Percentiles rank a stretch among this genome's conserved stretches.
phyloP scores from a whole-genome alignment of 306 rosid species.

The Crataegus laevigata region DNA sequence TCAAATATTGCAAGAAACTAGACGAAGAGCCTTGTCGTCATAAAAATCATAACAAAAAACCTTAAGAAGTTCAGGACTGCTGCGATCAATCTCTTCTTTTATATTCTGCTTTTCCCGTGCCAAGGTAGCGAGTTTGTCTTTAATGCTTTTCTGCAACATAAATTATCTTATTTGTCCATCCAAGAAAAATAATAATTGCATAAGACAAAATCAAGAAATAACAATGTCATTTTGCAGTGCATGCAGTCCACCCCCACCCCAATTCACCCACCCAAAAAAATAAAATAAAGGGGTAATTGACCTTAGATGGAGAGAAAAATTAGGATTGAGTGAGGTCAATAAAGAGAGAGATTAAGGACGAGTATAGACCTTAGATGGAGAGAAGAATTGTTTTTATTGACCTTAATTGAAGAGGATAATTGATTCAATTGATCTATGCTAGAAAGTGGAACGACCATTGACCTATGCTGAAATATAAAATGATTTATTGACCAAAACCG shows the following conservation, averaged over 20 bases:
- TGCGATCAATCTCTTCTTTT: slow-evolving; percentile 65
- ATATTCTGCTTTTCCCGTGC: slow-evolving; percentile 57
- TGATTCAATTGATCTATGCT: not conserved
- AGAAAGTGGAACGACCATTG: not conserved
- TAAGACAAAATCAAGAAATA: not conserved
- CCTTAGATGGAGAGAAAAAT: too few relatives aligned
- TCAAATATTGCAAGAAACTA: slow-evolving; percentile 4
- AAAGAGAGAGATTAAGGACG: too few relatives aligned
- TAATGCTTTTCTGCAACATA: slow-evolving; percentile 65
- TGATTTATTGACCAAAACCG: too few relatives aligned
- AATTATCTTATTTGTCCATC: slow-evolving; percentile 15
- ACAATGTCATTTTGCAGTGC: not conserved
- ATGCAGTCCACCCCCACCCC: not conserved
- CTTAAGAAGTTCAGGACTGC: slow-evolving; percentile 73
- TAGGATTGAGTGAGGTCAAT: not conserved
- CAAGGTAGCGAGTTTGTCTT: slow-evolving; percentile 75
- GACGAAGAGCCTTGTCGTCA: slow-evolving; percentile 3
- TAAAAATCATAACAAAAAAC: slow-evolving; percentile 21
- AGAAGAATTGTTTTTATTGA: not conserved
- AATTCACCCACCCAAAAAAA: not conserved
- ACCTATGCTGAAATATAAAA: not conserved
- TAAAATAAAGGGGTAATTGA: not conserved
- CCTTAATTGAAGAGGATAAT: not conserved
- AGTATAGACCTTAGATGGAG: not conserved
- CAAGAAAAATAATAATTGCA: not conserved